Percentiles rank a stretch among this genome's conserved stretches.
phyloP scores from a whole-genome alignment of 441 rosid species.

The Adansonia grandidieri region DNA sequence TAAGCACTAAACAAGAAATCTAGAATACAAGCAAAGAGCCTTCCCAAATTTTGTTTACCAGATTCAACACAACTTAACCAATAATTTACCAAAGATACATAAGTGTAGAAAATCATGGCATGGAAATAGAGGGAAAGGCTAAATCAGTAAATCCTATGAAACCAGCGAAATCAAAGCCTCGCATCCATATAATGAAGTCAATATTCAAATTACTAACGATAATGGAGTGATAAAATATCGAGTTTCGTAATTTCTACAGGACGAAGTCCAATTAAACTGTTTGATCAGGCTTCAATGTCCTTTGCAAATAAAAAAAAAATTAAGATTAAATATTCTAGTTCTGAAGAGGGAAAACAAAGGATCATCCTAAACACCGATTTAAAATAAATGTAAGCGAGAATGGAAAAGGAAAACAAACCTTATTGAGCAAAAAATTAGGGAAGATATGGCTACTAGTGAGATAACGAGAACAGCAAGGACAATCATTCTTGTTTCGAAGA shows the following conservation, averaged over 20 bases:
- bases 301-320: neutral
- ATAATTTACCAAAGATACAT: neutral
- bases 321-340: slow-evolving; percentile 8
- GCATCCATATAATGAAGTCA: neutral
- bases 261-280: neutral
- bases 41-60: neutral
- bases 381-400: neutral
- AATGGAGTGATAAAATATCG: neutral
- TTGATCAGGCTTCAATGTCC: slow-evolving; percentile 15
- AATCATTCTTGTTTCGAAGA: slow-evolving; percentile 49
- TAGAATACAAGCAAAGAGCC: neutral
- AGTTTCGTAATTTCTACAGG: neutral
- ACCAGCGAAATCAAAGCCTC: neutral
- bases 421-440: slow-evolving; percentile 52
- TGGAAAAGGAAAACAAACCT: slow-evolving; percentile 34
- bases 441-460: slow-evolving; percentile 44
- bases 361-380: slow-evolving; percentile 4
- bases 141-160: neutral
- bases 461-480: slow-evolving; percentile 50
- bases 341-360: slow-evolving; percentile 22
- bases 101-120: neutral
- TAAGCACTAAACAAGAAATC: neutral
- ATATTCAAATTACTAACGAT: neutral
- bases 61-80: neutral
- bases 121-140: neutral